phyloP scores from a whole-genome alignment of 2,329 filamentous ascomycete genomes.

The Trichoderma cornu-damae region DNA sequence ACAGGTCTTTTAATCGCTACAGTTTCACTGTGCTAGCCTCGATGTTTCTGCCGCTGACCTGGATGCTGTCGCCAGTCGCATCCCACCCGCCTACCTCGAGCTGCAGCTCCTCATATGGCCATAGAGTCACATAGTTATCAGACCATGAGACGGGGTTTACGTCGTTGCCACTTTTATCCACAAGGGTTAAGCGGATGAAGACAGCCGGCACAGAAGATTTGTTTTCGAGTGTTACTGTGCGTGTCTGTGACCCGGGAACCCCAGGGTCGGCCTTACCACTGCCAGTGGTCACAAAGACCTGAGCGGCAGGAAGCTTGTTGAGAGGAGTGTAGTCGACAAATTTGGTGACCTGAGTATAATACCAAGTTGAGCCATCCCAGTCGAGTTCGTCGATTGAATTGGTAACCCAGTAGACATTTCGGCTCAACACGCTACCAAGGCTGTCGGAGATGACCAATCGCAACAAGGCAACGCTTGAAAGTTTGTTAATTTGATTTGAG shows the following conservation, averaged over 20 bases:
- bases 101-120: conserved; percentile 47
- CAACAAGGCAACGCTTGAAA: conserved; percentile 45
- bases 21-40: conserved; percentile 13
- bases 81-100: conserved; percentile 22
- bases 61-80: conserved; percentile 15
- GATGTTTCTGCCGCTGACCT: conserved; percentile 21
- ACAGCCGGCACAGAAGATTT: conserved; percentile 49
- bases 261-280: conserved; percentile 14
- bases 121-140: conserved; percentile 60
- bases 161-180: conserved; percentile 41
- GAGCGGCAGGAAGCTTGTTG: conserved; percentile 34
- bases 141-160: conserved; percentile 52
- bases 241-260: conserved; percentile 1
- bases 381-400: conserved; percentile 43
- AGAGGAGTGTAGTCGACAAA: conserved; percentile 48
- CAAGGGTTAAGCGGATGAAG: conserved; percentile 50
- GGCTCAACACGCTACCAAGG: conserved; percentile 37
- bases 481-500: conserved; percentile 24
- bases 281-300: conserved; percentile 30
- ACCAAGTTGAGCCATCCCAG: conserved; percentile 56
- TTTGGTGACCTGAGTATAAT: conserved; percentile 49
- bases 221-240: conserved; percentile 47
- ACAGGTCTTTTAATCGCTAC: neutral
- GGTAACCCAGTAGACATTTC: conserved; percentile 58
- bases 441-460: conserved; percentile 42